These are phyloP conservation scores for Mortierella sp. DNA, from an alignment of 371 early-diverging fungal genomes.

Conservation along the genomic window DNA sequence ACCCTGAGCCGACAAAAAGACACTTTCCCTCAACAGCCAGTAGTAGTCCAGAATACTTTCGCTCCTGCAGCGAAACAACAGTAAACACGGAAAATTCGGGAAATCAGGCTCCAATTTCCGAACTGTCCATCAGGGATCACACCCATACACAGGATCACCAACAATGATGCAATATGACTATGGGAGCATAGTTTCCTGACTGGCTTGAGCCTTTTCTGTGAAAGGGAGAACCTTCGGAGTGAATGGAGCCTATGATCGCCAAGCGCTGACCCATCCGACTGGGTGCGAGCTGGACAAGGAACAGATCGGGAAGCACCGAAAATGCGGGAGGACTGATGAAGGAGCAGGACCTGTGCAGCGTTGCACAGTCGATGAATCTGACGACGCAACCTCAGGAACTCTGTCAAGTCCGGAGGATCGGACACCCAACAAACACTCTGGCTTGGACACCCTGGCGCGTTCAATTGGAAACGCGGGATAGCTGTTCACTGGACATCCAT, in stretches of 20 bases:
- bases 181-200: not conserved
- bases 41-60: too few relatives aligned
- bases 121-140: not conserved
- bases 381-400: not conserved
- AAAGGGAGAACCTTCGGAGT: not conserved
- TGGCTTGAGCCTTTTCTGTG: not conserved
- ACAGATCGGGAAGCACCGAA: constrained; percentile 4
- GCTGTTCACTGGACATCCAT: not conserved
- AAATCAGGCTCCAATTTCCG: constrained; percentile 11
- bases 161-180: constrained; percentile 25
- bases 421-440: not conserved
- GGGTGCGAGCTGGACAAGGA: not conserved
- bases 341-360: not conserved
- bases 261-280: not conserved
- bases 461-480: not conserved
- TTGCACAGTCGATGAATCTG: not conserved
- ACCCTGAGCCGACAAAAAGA: not conserved
- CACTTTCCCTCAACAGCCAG: too few relatives aligned
- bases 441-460: not conserved
- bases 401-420: not conserved
- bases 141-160: not conserved
- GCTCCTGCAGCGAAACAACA: not conserved
- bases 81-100: constrained; percentile 20
- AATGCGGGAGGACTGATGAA: not conserved
- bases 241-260: not conserved